Evolutionary conservation across 2,329 filamentous ascomycete species (phyloP), one percentile per base, ranked within the genome.

Genomic region (Exophiala spinifera): DNA sequence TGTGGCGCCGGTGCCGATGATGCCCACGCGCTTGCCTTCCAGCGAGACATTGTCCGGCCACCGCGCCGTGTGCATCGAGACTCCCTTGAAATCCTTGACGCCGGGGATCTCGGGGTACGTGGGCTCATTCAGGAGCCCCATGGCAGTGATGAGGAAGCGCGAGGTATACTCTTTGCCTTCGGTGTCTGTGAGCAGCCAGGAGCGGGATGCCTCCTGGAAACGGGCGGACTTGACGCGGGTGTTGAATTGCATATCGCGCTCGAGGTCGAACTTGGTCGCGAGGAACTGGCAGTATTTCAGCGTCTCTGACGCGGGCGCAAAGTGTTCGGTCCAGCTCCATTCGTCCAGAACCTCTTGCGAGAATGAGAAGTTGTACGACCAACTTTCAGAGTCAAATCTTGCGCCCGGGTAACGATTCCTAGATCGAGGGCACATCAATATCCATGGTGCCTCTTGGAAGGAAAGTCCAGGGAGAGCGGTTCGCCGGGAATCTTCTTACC

Each of bases 1-100:
- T 3, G 82, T 81, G 0, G 83, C 80, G 1, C 84, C 84, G 0
- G 83, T 86, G 7, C 84, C 84, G 21, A 87, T 79, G 49, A 87
- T 76, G 14, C 77, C 84, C 45, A 81, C 77, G 14, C 77, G 74
- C 65, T 86, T 86, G 46, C 76, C 76, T 39, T 74, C 74, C 20
- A 83, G 74, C 44, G 79, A 72, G n/a, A 85, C 72, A 4, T 77
- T 71, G 2, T 76, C 69, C 1, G 83, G 82, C 82, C 82, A 84
- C 3, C 42, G 42, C n/a, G 42, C 42, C 21, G 42, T 44, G 19
- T 44, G 42, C n/a, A 44, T 20, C 10, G 84, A 74, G 14, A 74
- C 65, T 13, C 84, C 84, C 49, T 81, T 74, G 73, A 84, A 87
- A 21, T 13, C 81, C 3, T 66, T 74, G 54, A 84, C 74, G 8